These are phyloP conservation scores for Bruguiera parviflora DNA, from an alignment of 345 rosid genomes.

Conservation along the genomic window DNA sequence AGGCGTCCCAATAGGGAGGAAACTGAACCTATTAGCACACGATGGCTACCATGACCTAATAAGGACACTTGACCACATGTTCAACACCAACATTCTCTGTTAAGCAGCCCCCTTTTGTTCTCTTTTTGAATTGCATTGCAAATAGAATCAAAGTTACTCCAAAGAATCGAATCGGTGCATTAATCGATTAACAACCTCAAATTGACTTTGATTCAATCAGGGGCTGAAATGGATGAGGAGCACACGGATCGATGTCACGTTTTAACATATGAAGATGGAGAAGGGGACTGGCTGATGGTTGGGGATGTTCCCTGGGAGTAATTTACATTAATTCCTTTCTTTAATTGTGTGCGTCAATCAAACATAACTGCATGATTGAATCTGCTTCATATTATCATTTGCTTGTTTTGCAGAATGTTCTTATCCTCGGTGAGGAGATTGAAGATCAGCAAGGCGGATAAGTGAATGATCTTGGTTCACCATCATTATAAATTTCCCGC, in stretches of 20 bases:
- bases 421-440: slow-evolving; percentile 75
- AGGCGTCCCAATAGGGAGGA: slow-evolving; percentile 90
- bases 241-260: slow-evolving; percentile 59
- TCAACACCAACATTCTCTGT: slow-evolving; percentile 74
- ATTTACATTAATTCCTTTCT: slow-evolving; percentile 17
- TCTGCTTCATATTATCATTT: too few species aligned
- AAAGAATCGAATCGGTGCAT: not conserved
- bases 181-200: not conserved
- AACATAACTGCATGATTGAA: too few species aligned
- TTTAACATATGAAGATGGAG: slow-evolving; percentile 84
- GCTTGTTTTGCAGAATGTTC: slow-evolving; percentile 57
- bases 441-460: slow-evolving; percentile 73
- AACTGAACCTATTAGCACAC: slow-evolving; percentile 69
- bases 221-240: slow-evolving; percentile 73
- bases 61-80: slow-evolving; percentile 77
- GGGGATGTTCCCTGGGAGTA: slow-evolving; percentile 99
- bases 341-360: too few species aligned
- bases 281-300: slow-evolving; percentile 99
- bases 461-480: slow-evolving; percentile 13
- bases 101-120: slow-evolving; percentile 14
- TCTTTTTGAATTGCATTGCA: not conserved
- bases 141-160: not conserved
- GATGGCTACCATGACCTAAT: slow-evolving; percentile 69
- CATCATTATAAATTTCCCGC: not conserved
- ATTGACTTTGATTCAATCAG: slow-evolving; percentile 22